Evolutionary conservation across 768 basidiomycete genomes (phyloP), one percentile per base, ranked within the genome.

Genomic region (Nevesoporus exiguus): DNA sequence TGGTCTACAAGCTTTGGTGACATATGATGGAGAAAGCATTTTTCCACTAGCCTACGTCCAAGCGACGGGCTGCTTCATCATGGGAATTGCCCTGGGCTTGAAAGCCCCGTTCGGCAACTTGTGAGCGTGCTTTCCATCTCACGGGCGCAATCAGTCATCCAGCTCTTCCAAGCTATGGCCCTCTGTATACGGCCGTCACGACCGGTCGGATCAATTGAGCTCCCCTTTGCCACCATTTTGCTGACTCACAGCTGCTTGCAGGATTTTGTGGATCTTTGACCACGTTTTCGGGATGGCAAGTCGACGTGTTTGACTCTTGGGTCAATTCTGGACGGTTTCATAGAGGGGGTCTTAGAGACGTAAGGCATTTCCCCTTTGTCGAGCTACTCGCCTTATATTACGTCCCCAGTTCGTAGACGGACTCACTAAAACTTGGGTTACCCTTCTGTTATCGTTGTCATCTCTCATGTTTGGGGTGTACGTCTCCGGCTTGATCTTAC

Each of bases 201-300:
- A 97, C 94, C 56, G 93, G 92, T 85, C 56, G 59, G 71, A 63
- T 45, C 49, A 10, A 17, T 30, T 29, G n/a, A 27, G 13, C 13
- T 44, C 10, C 41, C 30, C 27, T 44, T 31, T 11, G 36, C 37
- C 30, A 29, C 40, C 21, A 17, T 52, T 24, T 46, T 27, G 48
- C 33, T 42, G 29, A 57, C 48, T 34, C 41, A 29, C 30, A 14
- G 30, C 34, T 24, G 34, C 44, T 42, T 25, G 47, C 55, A 87
- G 94, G 93, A 14, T 93, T 98, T 70, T 98, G 97, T 66, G 97
- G 96, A 3, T 96, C 93, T 2, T 71, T 98, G 61, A 99, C 97
- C 10, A 98, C 94, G 2, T 98, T 98, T 75, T 97, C 95, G 15
- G 82, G 86, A 34, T 98, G 97, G 97, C 92, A 98, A 70, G 66